A percentile compares a stretch with the other conserved stretches of the same genome.
phyloP scores from a whole-genome alignment of 495 filamentous ascomycete genomes.

The Aspergillus wentii region DNA sequence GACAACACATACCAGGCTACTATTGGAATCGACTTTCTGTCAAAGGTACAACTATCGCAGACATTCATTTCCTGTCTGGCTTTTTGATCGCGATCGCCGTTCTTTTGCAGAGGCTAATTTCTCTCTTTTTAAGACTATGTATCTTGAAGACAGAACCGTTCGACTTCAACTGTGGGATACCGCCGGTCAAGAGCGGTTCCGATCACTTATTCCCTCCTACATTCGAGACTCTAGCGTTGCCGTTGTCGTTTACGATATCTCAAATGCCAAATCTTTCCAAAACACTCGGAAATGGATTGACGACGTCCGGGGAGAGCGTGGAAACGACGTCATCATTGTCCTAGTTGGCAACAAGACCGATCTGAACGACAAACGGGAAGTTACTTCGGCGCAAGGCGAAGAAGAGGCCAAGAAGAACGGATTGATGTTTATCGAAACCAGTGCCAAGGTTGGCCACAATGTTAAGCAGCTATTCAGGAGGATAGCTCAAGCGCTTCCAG shows the following conservation, averaged over 20 bases:
- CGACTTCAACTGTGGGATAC: slow-evolving; percentile 98
- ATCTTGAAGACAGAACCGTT: slow-evolving; percentile 96
- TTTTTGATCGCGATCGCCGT: not conserved
- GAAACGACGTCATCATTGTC: slow-evolving; percentile 97
- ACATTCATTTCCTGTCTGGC: not conserved
- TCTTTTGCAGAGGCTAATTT: slow-evolving; percentile 4
- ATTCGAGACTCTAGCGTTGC: slow-evolving; percentile 96
- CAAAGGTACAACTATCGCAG: slow-evolving; percentile 61
- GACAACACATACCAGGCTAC: slow-evolving; percentile 99
- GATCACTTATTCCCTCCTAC: slow-evolving; percentile 94
- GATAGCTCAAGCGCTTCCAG: slow-evolving; percentile 95
- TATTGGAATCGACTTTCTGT: slow-evolving; percentile 98
- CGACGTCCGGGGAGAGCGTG: slow-evolving; percentile 92
- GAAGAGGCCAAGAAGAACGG: slow-evolving; percentile 98
- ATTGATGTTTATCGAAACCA: slow-evolving; percentile 97
- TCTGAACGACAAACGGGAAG: slow-evolving; percentile 93
- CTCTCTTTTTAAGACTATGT: slow-evolving; percentile 73
- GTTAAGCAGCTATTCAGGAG: slow-evolving; percentile 94
- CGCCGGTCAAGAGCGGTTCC: slow-evolving; percentile 94
- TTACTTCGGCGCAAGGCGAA: slow-evolving; percentile 90
- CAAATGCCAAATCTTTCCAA: slow-evolving; percentile 93
- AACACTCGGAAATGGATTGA: slow-evolving; percentile 99
- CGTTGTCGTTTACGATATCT: slow-evolving; percentile 98
- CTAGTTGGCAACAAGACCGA: slow-evolving; percentile 99
- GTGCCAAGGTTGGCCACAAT: slow-evolving; percentile 96